phyloP scores from a whole-genome alignment of 1,284 basidiomycete genomes.

The Grifola frondosa region DNA sequence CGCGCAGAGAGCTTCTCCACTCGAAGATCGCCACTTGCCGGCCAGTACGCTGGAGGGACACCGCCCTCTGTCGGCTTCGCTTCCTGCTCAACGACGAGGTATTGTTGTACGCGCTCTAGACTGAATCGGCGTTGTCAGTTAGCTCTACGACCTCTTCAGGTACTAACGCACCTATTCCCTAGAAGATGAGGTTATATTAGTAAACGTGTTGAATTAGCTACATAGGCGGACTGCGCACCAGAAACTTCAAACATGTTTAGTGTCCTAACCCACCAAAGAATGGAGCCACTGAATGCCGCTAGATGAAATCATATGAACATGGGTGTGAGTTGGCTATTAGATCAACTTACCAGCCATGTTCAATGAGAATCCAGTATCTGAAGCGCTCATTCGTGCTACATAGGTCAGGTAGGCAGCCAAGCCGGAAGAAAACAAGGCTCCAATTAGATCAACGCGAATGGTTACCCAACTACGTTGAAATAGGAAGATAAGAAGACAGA shows the following conservation, averaged over 20 bases:
- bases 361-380: conserved; percentile 49
- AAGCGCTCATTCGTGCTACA: conserved; percentile 38
- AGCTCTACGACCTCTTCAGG: not conserved
- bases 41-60: conserved; percentile 76
- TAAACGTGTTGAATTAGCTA: not conserved
- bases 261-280: conserved; percentile 49
- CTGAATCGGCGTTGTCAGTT: conserved; percentile 1
- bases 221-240: conserved; percentile 2
- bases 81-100: conserved; percentile 76
- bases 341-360: conserved; percentile 43
- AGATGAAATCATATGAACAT: not conserved
- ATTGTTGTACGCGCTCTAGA: conserved; percentile 54
- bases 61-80: conserved; percentile 47
- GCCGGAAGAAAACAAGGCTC: conserved; percentile 47
- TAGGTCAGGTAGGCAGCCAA: conserved; percentile 57
- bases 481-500: too few relatives aligned
- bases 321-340: not conserved
- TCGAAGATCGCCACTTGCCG: conserved; percentile 63
- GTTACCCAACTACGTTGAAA: conserved; percentile 20
- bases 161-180: conserved; percentile 46
- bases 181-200: not conserved
- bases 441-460: conserved; percentile 43
- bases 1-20: conserved; percentile 63
- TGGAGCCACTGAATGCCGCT: conserved; percentile 54
- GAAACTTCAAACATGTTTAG: conserved; percentile 58